phyloP scores from a whole-genome alignment of 139 green algal genomes.

The Marvania coccoides region DNA sequence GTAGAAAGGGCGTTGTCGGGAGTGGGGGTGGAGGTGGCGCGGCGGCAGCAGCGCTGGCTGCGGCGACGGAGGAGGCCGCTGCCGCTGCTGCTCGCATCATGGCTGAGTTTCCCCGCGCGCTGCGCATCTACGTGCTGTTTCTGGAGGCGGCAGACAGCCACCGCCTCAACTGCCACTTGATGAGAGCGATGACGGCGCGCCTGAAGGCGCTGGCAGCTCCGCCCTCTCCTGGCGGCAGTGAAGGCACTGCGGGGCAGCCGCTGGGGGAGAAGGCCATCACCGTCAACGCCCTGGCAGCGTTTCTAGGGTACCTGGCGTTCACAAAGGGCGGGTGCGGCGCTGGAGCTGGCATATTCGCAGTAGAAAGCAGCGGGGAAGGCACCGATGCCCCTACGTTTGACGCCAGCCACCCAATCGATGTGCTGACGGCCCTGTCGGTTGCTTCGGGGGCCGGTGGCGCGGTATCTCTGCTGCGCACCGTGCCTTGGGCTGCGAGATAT shows the following conservation, averaged over 20 bases:
- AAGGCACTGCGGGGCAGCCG: background rate
- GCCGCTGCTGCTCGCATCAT: conserved; percentile 3
- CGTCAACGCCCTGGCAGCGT: conserved; percentile 30
- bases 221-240: background rate
- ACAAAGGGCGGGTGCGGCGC: background rate
- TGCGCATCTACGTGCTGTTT: conserved; percentile 49
- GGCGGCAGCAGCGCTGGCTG: background rate
- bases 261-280: conserved; percentile 31
- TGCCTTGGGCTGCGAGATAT: conserved; percentile 43
- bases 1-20: background rate
- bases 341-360: background rate
- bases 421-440: conserved; percentile 16
- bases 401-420: conserved; percentile 24
- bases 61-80: background rate
- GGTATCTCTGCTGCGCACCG: conserved; percentile 11
- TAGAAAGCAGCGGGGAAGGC: background rate
- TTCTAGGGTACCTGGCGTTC: conserved; percentile 47
- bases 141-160: conserved; percentile 51
- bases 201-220: conserved; percentile 10
- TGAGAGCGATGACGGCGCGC: conserved; percentile 32
- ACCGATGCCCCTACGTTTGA: conserved; percentile 3
- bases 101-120: conserved; percentile 39
- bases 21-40: background rate
- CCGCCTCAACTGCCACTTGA: conserved; percentile 26
- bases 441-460: conserved; percentile 3